phyloP scores from a whole-genome alignment of 2,329 filamentous ascomycete genomes.

The Fusarium sulawesiense region DNA sequence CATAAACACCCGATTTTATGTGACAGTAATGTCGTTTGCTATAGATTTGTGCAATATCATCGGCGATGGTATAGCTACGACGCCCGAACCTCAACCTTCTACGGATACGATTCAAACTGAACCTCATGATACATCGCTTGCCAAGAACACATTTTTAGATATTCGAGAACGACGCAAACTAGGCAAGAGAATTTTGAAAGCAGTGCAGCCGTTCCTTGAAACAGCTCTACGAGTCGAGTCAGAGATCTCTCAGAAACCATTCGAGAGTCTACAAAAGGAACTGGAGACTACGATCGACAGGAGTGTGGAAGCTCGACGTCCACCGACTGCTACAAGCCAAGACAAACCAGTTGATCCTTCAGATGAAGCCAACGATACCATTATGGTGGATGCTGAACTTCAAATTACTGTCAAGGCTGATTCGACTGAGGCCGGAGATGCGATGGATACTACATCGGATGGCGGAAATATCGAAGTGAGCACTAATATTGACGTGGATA shows the following conservation, averaged over 20 bases:
- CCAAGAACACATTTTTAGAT: slow-evolving; percentile 69
- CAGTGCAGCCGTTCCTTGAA: slow-evolving; percentile 81
- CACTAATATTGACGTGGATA: slow-evolving; percentile 60
- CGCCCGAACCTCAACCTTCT: slow-evolving; percentile 47
- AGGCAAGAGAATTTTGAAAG: slow-evolving; percentile 90
- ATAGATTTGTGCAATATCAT: slow-evolving; percentile 68
- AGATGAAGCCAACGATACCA: slow-evolving; percentile 58
- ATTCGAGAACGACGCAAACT: slow-evolving; percentile 84
- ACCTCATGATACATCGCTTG: slow-evolving; percentile 60
- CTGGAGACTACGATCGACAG: slow-evolving; percentile 79
- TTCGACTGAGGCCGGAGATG: slow-evolving; percentile 47
- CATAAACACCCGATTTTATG: slow-evolving; percentile 68
- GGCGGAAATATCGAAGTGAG: slow-evolving; percentile 59
- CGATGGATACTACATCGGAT: slow-evolving; percentile 53
- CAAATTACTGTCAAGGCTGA: slow-evolving; percentile 60
- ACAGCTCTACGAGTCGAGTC: slow-evolving; percentile 82
- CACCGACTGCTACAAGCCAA: slow-evolving; percentile 52
- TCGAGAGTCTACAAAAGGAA: slow-evolving; percentile 77
- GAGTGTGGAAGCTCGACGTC: slow-evolving; percentile 68
- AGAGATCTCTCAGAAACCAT: slow-evolving; percentile 78
- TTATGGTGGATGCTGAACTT: slow-evolving; percentile 63
- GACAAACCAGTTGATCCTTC: slow-evolving; percentile 53
- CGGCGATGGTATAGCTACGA: slow-evolving; percentile 61
- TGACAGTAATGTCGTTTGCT: slow-evolving; percentile 67
- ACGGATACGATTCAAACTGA: slow-evolving; percentile 48